A percentile compares a stretch with the other conserved stretches of the same genome.
Evolutionary conservation across 2,329 filamentous ascomycete species (phyloP).

Genomic region (Coniella lustricola): DNA sequence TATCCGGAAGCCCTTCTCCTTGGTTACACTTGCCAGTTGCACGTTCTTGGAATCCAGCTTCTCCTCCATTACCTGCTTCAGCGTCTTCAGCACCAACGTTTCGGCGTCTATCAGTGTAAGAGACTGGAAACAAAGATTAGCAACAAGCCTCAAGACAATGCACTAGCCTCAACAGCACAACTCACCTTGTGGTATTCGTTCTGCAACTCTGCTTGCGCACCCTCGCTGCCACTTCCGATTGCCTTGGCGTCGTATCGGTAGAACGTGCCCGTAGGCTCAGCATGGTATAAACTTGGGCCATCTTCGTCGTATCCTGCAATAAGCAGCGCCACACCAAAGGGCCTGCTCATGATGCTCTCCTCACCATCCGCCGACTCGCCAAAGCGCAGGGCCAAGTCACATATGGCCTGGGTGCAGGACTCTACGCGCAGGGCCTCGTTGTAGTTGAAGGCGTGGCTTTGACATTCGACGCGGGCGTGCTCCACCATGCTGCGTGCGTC

Average conservation of each 20-base stretch:
- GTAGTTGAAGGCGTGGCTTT: slow-evolving; percentile 97
- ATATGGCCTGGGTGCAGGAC: slow-evolving; percentile 98
- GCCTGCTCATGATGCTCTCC: slow-evolving; percentile 97
- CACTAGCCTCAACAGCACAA: not conserved
- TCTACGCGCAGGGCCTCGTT: slow-evolving; percentile 91
- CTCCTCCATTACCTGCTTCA: slow-evolving; percentile 99
- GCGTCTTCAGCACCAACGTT: slow-evolving; percentile 89
- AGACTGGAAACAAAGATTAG: slow-evolving; percentile 45
- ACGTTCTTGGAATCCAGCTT: slow-evolving; percentile 99
- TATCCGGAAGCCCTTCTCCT: slow-evolving; percentile 97
- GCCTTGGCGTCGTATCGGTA: slow-evolving; percentile 99
- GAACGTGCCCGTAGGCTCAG: slow-evolving; percentile 95
- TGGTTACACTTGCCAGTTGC: slow-evolving; percentile 93
- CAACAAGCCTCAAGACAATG: not conserved
- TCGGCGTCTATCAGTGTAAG: slow-evolving; percentile 89
- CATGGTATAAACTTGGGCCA: slow-evolving; percentile 93
- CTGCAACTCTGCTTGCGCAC: slow-evolving; percentile 94
- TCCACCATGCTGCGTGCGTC: slow-evolving; percentile 97
- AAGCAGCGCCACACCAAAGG: slow-evolving; percentile 91
- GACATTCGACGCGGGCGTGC: slow-evolving; percentile 94
- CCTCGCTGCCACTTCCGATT: slow-evolving; percentile 94
- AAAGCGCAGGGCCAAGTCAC: slow-evolving; percentile 90
- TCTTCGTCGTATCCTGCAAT: slow-evolving; percentile 98
- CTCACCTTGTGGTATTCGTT: slow-evolving; percentile 92
- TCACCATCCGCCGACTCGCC: slow-evolving; percentile 96